Percentiles rank a stretch among this genome's conserved stretches.
Conservation (phyloP, 108 stramenopile species). For the Nannochloropsis oceanica region DNA sequence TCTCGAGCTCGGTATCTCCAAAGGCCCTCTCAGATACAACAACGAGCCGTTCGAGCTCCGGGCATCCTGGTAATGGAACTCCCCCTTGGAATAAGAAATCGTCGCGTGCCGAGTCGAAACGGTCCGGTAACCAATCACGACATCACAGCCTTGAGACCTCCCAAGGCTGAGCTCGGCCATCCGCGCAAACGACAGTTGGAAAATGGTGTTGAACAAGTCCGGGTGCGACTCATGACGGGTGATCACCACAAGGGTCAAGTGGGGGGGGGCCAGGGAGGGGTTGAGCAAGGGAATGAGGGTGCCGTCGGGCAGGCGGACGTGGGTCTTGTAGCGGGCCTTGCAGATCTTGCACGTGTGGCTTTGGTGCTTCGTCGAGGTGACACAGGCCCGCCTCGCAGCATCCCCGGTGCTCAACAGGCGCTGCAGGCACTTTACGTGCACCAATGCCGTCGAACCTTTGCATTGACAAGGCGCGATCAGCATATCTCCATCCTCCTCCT, state of each 20-base stretch:
- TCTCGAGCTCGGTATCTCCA: background rate
- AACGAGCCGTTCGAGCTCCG: background rate
- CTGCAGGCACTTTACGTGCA: slow-evolving; percentile 30
- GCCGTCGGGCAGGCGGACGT: background rate
- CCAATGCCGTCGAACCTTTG: slow-evolving; percentile 18
- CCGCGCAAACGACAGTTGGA: slow-evolving; percentile 73
- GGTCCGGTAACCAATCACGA: slow-evolving; percentile 64
- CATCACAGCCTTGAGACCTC: slow-evolving; percentile 65
- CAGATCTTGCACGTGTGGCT: background rate
- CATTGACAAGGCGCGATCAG: slow-evolving; percentile 26
- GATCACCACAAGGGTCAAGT: slow-evolving; percentile 67
- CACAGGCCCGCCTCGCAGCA: background rate
- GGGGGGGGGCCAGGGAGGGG: slow-evolving; percentile 49
- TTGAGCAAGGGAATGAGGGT: background rate
- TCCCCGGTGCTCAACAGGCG: background rate
- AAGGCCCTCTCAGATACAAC: background rate
- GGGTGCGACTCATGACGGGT: slow-evolving; percentile 75
- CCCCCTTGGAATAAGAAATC: background rate
- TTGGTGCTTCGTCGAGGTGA: background rate
- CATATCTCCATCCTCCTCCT: background rate
- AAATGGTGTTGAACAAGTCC: slow-evolving; percentile 73
- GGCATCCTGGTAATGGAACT: background rate
- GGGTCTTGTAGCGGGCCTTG: background rate
- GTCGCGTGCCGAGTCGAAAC: background rate
- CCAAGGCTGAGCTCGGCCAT: slow-evolving; percentile 61